Evolutionary conservation across 495 filamentous ascomycete species (phyloP).

Genomic region (Trichoderma virens): DNA sequence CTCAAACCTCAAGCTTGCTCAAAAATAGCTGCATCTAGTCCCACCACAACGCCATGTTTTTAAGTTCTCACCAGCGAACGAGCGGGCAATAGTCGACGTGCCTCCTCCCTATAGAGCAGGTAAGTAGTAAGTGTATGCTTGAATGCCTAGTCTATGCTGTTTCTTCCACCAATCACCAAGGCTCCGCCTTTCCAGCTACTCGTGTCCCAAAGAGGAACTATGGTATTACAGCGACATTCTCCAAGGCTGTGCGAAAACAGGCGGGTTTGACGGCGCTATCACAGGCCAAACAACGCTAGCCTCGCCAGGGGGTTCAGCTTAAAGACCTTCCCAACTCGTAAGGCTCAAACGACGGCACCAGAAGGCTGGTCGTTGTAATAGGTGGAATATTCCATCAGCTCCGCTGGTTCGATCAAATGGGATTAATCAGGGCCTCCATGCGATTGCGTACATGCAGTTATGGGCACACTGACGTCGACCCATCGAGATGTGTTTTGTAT

Average conservation of each 20-base stretch:
- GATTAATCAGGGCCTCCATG: too few species aligned
- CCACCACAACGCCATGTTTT: neutral
- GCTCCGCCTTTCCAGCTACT: neutral
- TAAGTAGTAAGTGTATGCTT: neutral
- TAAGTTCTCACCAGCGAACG: neutral
- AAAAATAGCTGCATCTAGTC: too few species aligned
- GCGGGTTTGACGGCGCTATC: neutral
- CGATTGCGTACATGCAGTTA: neutral
- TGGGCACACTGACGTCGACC: neutral
- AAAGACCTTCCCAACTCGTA: neutral
- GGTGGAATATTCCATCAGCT: conserved; percentile 8
- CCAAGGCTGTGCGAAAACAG: neutral
- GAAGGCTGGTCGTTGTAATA: neutral
- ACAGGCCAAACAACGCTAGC: neutral
- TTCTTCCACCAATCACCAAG: neutral
- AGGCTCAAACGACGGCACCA: neutral
- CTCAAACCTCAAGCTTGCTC: neutral
- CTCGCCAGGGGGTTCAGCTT: neutral
- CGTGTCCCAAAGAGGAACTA: neutral
- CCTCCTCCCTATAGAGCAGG: neutral
- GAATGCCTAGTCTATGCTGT: neutral
- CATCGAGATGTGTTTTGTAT: neutral
- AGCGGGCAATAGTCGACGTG: neutral
- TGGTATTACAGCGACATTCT: neutral
- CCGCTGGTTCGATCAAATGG: neutral